phyloP scores from a whole-genome alignment of 148 eudicot genomes.

The Euryodendron excelsum region DNA sequence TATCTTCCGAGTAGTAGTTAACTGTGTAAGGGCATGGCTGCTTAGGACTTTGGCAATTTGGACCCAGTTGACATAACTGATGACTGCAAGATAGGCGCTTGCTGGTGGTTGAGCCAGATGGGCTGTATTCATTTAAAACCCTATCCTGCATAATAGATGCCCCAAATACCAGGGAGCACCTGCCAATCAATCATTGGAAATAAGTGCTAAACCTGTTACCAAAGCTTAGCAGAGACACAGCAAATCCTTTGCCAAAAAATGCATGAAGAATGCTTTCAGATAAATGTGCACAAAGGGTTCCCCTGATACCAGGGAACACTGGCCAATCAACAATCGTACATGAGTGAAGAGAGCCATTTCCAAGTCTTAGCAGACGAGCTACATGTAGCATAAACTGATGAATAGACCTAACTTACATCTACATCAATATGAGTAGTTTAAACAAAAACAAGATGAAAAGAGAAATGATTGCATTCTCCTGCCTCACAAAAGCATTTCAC shows the following conservation, averaged over 20 bases:
- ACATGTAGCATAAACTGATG: not conserved
- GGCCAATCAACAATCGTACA: not conserved
- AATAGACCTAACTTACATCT: not conserved
- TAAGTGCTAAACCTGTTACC: constrained; percentile 79
- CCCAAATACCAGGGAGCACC: constrained; percentile 98
- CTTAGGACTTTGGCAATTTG: constrained; percentile 55
- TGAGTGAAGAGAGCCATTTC: not conserved
- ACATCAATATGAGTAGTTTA: not conserved
- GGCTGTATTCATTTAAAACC: constrained; percentile 78
- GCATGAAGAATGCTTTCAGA: not conserved
- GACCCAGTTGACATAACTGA: constrained; percentile 60
- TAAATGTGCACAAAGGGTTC: not conserved
- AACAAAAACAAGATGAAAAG: not conserved
- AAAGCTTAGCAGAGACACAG: not conserved
- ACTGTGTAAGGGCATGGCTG: constrained; percentile 70
- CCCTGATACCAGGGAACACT: not conserved
- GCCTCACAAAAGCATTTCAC: not conserved
- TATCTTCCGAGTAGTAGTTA: constrained; percentile 54
- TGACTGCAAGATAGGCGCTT: constrained; percentile 68
- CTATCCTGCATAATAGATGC: constrained; percentile 99
- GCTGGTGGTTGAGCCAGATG: constrained; percentile 69
- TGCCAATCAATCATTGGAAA: constrained; percentile 98
- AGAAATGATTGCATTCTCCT: no score
- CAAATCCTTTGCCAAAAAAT: constrained; percentile 5
- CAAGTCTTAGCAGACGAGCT: not conserved